Evolutionary conservation across 805 yeast species (phyloP).

Genomic region (Spathaspora arborariae): DNA sequence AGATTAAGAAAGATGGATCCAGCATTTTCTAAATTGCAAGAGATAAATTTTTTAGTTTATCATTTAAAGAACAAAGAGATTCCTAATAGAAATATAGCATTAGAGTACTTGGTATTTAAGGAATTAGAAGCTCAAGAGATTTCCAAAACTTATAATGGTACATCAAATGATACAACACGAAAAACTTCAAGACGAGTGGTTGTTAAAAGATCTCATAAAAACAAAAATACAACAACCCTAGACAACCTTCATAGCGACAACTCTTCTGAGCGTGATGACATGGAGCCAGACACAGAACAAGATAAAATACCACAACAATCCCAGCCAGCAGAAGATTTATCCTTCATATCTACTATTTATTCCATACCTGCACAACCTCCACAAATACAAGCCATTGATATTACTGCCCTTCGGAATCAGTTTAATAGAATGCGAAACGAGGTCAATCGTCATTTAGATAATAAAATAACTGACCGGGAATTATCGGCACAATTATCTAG

Average conservation of each 20-base stretch:
- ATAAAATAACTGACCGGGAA: constrained; percentile 4
- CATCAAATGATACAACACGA: not conserved
- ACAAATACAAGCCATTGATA: not conserved
- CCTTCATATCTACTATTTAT: not conserved
- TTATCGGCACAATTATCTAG: not conserved
- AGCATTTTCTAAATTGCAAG: constrained; percentile 13
- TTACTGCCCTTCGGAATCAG: not conserved
- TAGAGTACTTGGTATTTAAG: constrained; percentile 10
- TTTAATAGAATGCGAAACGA: constrained; percentile 4
- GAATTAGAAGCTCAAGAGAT: constrained; percentile 6
- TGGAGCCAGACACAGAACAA: not conserved
- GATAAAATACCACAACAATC: not conserved
- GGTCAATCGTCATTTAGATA: not conserved
- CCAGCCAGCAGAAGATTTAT: not conserved
- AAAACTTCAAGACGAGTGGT: not conserved
- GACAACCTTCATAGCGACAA: not conserved
- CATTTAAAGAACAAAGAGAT: constrained; percentile 12
- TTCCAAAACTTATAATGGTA: not conserved
- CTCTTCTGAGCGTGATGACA: not conserved
- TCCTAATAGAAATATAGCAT: constrained; percentile 12
- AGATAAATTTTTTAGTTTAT: constrained; percentile 13
- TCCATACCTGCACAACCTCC: not conserved
- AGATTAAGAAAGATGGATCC: constrained; percentile 15
- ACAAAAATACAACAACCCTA: not conserved
- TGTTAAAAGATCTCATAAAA: not conserved